Conservation (phyloP, 345 rosid species). For the Isatis tinctoria region DNA sequence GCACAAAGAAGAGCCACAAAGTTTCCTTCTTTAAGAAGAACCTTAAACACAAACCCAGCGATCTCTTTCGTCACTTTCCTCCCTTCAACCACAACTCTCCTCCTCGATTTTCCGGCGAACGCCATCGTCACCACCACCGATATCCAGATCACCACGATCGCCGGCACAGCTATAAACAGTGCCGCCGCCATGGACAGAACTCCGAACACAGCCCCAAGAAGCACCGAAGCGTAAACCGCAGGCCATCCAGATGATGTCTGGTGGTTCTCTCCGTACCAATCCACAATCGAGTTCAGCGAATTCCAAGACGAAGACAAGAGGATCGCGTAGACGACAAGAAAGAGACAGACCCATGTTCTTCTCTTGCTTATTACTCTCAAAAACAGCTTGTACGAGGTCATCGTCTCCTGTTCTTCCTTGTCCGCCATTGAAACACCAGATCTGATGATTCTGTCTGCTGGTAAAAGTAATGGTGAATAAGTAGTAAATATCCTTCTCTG, state of each 20-base stretch:
- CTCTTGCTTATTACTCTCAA: constrained; percentile 81
- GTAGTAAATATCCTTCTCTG: constrained; percentile 5
- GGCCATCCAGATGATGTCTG: constrained; percentile 58
- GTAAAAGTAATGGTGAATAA: background rate
- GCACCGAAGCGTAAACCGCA: constrained; percentile 82
- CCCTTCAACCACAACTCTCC: constrained; percentile 59
- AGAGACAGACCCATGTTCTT: constrained; percentile 82
- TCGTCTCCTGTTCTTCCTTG: constrained; percentile 39
- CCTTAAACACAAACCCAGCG: constrained; percentile 53
- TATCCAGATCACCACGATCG: constrained; percentile 81
- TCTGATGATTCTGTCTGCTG: constrained; percentile 21
- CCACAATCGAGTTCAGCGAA: constrained; percentile 61
- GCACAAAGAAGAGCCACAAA: constrained; percentile 73
- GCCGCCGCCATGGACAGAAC: constrained; percentile 84
- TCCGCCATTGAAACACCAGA: constrained; percentile 29
- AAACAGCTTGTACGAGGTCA: constrained; percentile 46
- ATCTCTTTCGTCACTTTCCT: constrained; percentile 80
- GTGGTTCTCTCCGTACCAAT: constrained; percentile 54
- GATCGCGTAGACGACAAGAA: constrained; percentile 68
- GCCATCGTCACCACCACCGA: constrained; percentile 69
- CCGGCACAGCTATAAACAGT: constrained; percentile 84
- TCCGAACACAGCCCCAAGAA: constrained; percentile 78
- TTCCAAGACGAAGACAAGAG: constrained; percentile 79
- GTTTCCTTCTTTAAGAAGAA: constrained; percentile 77
- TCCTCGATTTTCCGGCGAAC: constrained; percentile 79